These are phyloP conservation scores for Apiotrichum laibachii DNA, from an alignment of 1,284 basidiomycete genomes.

Conservation along the genomic window DNA sequence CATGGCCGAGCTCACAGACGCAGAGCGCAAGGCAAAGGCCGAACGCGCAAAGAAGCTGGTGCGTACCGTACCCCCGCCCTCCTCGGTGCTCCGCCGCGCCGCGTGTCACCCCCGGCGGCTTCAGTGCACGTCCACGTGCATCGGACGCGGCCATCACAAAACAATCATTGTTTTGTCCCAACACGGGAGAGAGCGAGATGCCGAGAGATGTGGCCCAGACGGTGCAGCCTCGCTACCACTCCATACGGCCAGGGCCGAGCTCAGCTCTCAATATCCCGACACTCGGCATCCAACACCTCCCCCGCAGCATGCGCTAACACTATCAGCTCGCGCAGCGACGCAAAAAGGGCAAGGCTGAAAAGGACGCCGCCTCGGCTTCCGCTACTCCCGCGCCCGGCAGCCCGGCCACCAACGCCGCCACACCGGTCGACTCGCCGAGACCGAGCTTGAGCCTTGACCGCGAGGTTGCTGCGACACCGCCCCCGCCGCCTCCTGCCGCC, in stretches of 20 bases:
- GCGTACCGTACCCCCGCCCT: too few relatives aligned
- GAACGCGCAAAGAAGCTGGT: conserved; percentile 48
- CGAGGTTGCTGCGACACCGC: not conserved
- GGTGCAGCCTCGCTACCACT: too few relatives aligned
- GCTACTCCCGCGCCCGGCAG: conserved; percentile 12
- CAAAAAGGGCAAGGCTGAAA: conserved; percentile 31
- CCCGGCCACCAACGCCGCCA: conserved; percentile 12
- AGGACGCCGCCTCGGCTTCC: conserved; percentile 10
- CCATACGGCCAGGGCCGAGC: too few relatives aligned
- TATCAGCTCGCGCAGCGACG: conserved; percentile 31
- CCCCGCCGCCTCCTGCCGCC: conserved; percentile 7
- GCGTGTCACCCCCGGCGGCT: not conserved
- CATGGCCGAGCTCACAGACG: conserved; percentile 23
- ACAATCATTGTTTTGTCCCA: too few relatives aligned
- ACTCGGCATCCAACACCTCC: too few relatives aligned
- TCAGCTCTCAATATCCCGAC: too few relatives aligned
- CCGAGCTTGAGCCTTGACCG: conserved; percentile 32
- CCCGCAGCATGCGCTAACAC: conserved; percentile 6
- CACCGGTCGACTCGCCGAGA: conserved; percentile 25
- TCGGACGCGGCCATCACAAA: too few relatives aligned
- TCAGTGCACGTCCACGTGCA: not conserved
- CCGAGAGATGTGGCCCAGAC: too few relatives aligned
- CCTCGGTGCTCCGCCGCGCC: too few relatives aligned
- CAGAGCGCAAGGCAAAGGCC: conserved; percentile 46
- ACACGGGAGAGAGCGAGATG: too few relatives aligned